phyloP scores from a whole-genome alignment of 805 yeast genomes.

The Candida cerambycidarum region DNA sequence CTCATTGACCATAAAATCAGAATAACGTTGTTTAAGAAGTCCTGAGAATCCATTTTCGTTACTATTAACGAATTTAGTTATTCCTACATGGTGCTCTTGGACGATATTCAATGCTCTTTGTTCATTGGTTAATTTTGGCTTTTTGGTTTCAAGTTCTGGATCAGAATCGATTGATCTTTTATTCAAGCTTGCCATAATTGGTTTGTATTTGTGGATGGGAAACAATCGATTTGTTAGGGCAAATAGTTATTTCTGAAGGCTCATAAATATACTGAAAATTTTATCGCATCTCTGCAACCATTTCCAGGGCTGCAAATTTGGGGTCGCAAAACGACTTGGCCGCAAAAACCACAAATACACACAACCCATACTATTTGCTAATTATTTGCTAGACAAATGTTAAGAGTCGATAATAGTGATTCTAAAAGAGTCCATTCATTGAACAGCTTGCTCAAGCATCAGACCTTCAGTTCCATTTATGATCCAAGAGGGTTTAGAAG shows the following conservation, averaged over 20 bases:
- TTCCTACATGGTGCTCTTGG: constrained; percentile 72
- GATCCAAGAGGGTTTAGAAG: constrained; percentile 5
- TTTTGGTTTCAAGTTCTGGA: neutral
- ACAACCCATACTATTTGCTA: constrained; percentile 1
- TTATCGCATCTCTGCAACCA: constrained; percentile 8
- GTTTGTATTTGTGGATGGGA: constrained; percentile 1
- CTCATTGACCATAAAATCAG: constrained; percentile 94
- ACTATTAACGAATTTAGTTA: constrained; percentile 62
- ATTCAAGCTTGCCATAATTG: constrained; percentile 8
- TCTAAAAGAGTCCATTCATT: constrained; percentile 13
- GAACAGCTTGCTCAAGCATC: constrained; percentile 15
- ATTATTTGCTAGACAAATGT: constrained; percentile 5
- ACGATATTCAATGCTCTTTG: constrained; percentile 8
- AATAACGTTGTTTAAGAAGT: constrained; percentile 79
- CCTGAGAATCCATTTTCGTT: constrained; percentile 68
- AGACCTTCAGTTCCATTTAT: constrained; percentile 7
- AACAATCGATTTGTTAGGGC: constrained; percentile 10
- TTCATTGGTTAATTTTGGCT: constrained; percentile 7
- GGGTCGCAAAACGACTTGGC: neutral
- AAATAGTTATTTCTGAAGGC: constrained; percentile 15
- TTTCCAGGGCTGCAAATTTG: constrained; percentile 6
- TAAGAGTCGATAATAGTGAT: neutral
- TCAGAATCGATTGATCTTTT: constrained; percentile 30
- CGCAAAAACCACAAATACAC: neutral
- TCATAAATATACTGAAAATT: constrained; percentile 10